Percentiles rank a stretch among this genome's conserved stretches.
phyloP scores from a whole-genome alignment of 2,329 filamentous ascomycete genomes.

The Pseudogymnoascus sp. region DNA sequence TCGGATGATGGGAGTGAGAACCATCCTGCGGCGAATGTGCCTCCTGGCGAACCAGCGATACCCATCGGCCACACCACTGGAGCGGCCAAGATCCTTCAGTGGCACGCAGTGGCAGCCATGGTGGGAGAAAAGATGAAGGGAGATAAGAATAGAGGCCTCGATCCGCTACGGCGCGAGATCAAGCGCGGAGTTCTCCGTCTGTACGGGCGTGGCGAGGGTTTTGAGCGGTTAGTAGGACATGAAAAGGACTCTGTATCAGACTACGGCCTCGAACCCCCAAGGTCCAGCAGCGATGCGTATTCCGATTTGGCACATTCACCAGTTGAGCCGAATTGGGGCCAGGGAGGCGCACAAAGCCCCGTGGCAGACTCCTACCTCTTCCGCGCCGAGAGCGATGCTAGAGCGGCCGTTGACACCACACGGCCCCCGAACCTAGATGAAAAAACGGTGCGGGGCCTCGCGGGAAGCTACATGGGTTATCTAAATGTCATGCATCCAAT shows the following conservation, averaged over 20 bases:
- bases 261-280: conserved; percentile 34
- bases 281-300: conserved; percentile 33
- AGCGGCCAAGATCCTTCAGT: conserved; percentile 71
- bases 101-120: conserved; percentile 59
- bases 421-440: conserved; percentile 48
- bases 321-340: conserved; percentile 46
- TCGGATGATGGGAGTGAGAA: conserved; percentile 32
- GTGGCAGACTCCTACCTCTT: background rate
- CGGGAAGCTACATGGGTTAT: conserved; percentile 49
- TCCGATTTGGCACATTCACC: conserved; percentile 48
- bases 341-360: conserved; percentile 35
- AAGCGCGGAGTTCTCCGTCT: conserved; percentile 64
- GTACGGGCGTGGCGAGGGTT: conserved; percentile 59
- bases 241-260: conserved; percentile 29
- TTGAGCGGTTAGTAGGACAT: conserved; percentile 42
- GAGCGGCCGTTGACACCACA: conserved; percentile 29
- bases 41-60: conserved; percentile 57
- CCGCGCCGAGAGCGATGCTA: conserved; percentile 13
- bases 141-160: conserved; percentile 51
- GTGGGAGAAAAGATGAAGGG: conserved; percentile 41
- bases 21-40: conserved; percentile 32
- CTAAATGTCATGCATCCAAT: conserved; percentile 60
- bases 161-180: conserved; percentile 69
- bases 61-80: conserved; percentile 82
- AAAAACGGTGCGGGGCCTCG: conserved; percentile 42